Base-by-base conservation (phyloP, 148 eudicot species). In the Pouteria glomerata region DNA sequence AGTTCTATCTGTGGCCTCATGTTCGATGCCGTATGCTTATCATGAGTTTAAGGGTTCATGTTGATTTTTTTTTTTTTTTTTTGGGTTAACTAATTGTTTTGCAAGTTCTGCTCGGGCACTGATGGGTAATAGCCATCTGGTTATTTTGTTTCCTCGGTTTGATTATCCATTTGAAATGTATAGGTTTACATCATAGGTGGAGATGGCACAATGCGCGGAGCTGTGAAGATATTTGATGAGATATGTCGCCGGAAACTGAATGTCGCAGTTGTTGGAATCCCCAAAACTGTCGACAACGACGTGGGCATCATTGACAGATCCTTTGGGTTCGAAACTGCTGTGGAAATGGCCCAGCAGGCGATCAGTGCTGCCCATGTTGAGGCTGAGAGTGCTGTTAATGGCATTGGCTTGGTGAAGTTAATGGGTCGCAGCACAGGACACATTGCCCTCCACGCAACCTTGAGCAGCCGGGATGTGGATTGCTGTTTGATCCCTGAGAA, bases 381-480 rank as follows among this genome's bases (percentile, higher is more conserved):
- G 66, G 92, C 96, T 13, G 87, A 86, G 79, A 90, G 96, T 69
- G 92, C 90, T 1, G 92, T 86, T 0, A 90, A 88, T 26, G 90
- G 96, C 47, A 84, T 90, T 21, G 96, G 96, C 21, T 63, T 90
- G 33, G 96, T 90, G n/a, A 90, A 88, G 75, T 76, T 90, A 3
- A 90, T 90, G 96, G 96, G 96, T 11, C 88, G 96, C 8, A 86
- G 88, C 80, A 88, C 96, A 0, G 96, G 96, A 3, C 96, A 90
- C 76, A 90, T 90, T 13, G 92, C 96, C 26, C 83, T 90, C 18
- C 71, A 88, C 30, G 87, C 96, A 4, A 90, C 96, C 55, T 60
- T 90, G 27, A 86, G 90, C 74, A 90, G 88, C 75, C 90, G 92
- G 0, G 92, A 90, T 29, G 96, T 90, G 21, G 92, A 86, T 33